phyloP scores from a whole-genome alignment of 768 basidiomycete species.

The Russula earlei region DNA sequence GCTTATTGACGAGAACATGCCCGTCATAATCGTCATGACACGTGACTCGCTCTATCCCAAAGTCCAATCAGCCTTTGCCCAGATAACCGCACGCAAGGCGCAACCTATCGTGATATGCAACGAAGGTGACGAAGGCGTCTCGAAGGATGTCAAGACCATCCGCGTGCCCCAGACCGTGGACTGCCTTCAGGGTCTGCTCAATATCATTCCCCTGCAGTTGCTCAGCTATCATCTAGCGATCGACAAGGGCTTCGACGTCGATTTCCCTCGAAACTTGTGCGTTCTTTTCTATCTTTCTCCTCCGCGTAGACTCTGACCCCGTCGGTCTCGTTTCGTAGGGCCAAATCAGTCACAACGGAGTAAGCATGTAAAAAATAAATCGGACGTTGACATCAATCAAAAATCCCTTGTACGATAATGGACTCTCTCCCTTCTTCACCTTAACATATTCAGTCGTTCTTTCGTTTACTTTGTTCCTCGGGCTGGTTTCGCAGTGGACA shows the following conservation, averaged over 20 bases:
- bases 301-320: conserved; percentile 1
- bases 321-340: conserved; percentile 17
- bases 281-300: conserved; percentile 25
- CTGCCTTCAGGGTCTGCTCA: conserved; percentile 89
- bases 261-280: conserved; percentile 94
- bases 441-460: not conserved
- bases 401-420: conserved; percentile 9
- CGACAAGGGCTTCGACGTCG: conserved; percentile 93
- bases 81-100: conserved; percentile 96
- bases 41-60: conserved; percentile 97
- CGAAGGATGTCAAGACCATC: conserved; percentile 71
- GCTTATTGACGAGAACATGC: conserved; percentile 96
- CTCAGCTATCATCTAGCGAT: conserved; percentile 95
- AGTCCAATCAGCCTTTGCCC: conserved; percentile 91
- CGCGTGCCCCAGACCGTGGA: conserved; percentile 93
- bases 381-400: not conserved
- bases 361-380: conserved; percentile 17
- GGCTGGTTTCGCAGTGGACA: not conserved
- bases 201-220: conserved; percentile 93
- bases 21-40: conserved; percentile 99
- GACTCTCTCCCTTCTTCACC: not conserved
- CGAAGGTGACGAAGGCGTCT: conserved; percentile 77
- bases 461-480: not conserved
- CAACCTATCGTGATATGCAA: conserved; percentile 93
- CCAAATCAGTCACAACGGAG: conserved; percentile 30